Evolutionary conservation across 108 stramenopile species (phyloP).

Genomic region (Skeletonema tropicum): DNA sequence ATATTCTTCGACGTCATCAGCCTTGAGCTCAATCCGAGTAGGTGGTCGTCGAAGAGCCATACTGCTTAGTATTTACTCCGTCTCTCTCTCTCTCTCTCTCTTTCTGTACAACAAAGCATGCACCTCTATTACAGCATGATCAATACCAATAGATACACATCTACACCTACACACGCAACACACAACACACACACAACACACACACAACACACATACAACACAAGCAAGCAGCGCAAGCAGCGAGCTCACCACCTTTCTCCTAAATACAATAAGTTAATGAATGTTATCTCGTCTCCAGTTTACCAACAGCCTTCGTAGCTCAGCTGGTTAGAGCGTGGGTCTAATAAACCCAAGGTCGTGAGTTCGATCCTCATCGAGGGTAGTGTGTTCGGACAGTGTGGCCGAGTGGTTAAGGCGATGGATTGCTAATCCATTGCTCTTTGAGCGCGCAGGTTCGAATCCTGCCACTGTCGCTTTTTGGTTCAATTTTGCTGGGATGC

Average conservation of each 20-base stretch:
- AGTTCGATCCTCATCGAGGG: conserved; percentile 61
- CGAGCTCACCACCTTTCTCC: too few species aligned
- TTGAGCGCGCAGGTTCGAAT: conserved; percentile 83
- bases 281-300: too few species aligned
- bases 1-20: conserved; percentile 89
- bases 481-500: neutral
- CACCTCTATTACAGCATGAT: too few species aligned
- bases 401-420: conserved; percentile 95
- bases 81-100: too few species aligned
- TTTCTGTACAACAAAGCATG: too few species aligned
- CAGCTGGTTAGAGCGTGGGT: conserved; percentile 55
- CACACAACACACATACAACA: too few species aligned
- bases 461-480: conserved; percentile 47
- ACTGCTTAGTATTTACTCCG: neutral
- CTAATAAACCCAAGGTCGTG: conserved; percentile 76
- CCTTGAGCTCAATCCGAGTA: conserved; percentile 82
- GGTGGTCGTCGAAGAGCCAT: conserved; percentile 89
- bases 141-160: too few species aligned
- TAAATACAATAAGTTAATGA: too few species aligned
- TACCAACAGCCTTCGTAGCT: too few species aligned
- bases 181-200: too few species aligned
- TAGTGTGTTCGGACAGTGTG: conserved; percentile 57
- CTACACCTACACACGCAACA: too few species aligned
- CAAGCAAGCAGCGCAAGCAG: too few species aligned
- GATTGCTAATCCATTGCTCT: conserved; percentile 92